A percentile compares a stretch with the other conserved stretches of the same genome.
These are phyloP conservation scores for Olyra latifolia DNA, from an alignment of 176 grass and related monocot genomes.

Conservation along the genomic window DNA sequence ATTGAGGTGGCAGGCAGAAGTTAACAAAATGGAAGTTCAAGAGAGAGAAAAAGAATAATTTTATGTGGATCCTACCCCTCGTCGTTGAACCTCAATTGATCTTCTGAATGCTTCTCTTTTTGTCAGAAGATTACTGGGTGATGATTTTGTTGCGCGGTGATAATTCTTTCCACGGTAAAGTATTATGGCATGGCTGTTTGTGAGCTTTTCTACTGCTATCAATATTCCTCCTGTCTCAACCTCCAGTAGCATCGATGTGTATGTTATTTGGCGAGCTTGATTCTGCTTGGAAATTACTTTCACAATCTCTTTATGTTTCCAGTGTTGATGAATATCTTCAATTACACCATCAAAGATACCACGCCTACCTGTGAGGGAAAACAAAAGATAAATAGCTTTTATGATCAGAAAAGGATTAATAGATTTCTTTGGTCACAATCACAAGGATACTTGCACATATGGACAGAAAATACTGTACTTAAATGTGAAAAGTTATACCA, in stretches of 20 bases:
- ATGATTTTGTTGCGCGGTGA: slow-evolving; percentile 45
- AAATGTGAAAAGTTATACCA: slow-evolving; percentile 36
- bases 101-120: slow-evolving; percentile 83
- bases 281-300: slow-evolving; percentile 87
- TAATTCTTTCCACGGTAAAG: slow-evolving; percentile 96
- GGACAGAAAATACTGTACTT: neutral
- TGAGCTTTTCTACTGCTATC: slow-evolving; percentile 64
- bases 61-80: slow-evolving; percentile 52
- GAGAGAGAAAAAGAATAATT: neutral
- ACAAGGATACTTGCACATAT: slow-evolving; percentile 7
- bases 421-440: neutral
- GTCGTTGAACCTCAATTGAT: slow-evolving; percentile 81
- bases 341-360: slow-evolving; percentile 87
- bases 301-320: slow-evolving; percentile 89
- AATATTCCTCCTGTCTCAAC: slow-evolving; percentile 70
- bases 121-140: slow-evolving; percentile 58
- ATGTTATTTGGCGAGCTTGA: slow-evolving; percentile 48
- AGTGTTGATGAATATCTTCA: slow-evolving; percentile 86
- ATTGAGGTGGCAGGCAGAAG: neutral
- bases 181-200: slow-evolving; percentile 76
- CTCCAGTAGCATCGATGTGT: slow-evolving; percentile 70
- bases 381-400: slow-evolving; percentile 12
- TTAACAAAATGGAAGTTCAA: slow-evolving; percentile 13
- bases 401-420: neutral
- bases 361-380: slow-evolving; percentile 63